Percentiles rank a stretch among this genome's conserved stretches.
phyloP scores from a whole-genome alignment of 805 yeast species.

The Hanseniaspora lachancei region DNA sequence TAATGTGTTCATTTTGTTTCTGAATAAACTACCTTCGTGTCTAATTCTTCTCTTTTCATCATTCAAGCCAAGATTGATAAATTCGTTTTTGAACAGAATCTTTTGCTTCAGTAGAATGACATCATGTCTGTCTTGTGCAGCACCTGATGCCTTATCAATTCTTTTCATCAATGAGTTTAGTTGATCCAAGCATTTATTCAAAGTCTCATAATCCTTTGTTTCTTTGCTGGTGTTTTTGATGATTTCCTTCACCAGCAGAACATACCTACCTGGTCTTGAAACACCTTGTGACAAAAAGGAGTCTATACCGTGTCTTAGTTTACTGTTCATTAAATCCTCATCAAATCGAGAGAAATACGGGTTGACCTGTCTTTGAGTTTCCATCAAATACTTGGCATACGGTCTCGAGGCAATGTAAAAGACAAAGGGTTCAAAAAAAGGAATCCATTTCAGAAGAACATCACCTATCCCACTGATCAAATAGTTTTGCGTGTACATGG shows the following conservation, averaged over 20 bases:
- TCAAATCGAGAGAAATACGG: slow-evolving; percentile 86
- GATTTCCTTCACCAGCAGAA: slow-evolving; percentile 67
- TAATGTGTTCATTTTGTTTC: slow-evolving; percentile 21
- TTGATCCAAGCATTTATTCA: slow-evolving; percentile 61
- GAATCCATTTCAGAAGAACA: slow-evolving; percentile 67
- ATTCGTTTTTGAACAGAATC: slow-evolving; percentile 69
- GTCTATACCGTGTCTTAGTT: slow-evolving; percentile 50
- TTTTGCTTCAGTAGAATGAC: slow-evolving; percentile 76
- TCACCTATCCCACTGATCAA: slow-evolving; percentile 82
- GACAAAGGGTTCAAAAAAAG: slow-evolving; percentile 82
- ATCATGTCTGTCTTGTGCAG: slow-evolving; percentile 82
- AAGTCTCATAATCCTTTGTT: slow-evolving; percentile 33
- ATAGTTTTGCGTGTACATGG: slow-evolving; percentile 38
- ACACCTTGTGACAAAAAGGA: slow-evolving; percentile 92
- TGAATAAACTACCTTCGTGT: slow-evolving; percentile 27
- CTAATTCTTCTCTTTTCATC: slow-evolving; percentile 66
- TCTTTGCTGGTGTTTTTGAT: slow-evolving; percentile 75
- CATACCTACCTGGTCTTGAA: slow-evolving; percentile 90
- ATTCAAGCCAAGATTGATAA: slow-evolving; percentile 70
- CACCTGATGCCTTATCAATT: slow-evolving; percentile 76
- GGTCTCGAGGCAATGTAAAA: slow-evolving; percentile 89
- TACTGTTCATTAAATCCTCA: slow-evolving; percentile 69
- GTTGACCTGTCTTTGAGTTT: slow-evolving; percentile 81
- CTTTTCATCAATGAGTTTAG: slow-evolving; percentile 62
- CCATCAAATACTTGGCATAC: slow-evolving; percentile 89